Conservation (phyloP, 495 filamentous ascomycete genomes). For the Aspergillus olivimuriae region DNA sequence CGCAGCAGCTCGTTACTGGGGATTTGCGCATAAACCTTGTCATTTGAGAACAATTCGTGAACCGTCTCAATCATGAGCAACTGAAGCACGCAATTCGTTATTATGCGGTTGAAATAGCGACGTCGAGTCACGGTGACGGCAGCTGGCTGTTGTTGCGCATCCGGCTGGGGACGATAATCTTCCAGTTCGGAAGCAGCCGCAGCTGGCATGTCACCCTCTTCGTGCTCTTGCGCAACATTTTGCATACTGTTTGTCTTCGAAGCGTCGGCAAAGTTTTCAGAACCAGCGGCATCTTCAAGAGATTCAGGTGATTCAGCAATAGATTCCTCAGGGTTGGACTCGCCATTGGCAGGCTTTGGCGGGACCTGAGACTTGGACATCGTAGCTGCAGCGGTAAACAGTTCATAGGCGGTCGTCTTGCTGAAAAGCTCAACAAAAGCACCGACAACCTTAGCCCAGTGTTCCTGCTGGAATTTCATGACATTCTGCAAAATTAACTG, state of each 20-base stretch:
- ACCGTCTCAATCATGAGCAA: slow-evolving; percentile 99
- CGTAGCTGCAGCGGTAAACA: slow-evolving; percentile 80
- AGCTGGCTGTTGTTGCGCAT: slow-evolving; percentile 72
- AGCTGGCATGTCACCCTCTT: slow-evolving; percentile 33
- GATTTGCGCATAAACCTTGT: slow-evolving; percentile 89
- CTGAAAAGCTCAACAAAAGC: slow-evolving; percentile 94
- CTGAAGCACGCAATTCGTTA: slow-evolving; percentile 96
- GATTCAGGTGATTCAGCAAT: slow-evolving; percentile 13
- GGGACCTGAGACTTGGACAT: slow-evolving; percentile 28
- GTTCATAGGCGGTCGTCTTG: slow-evolving; percentile 85
- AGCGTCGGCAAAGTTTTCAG: slow-evolving; percentile 37
- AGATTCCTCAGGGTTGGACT: slow-evolving; percentile 23
- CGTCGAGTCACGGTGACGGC: slow-evolving; percentile 87
- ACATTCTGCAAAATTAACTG: slow-evolving; percentile 95
- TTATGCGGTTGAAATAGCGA: slow-evolving; percentile 99
- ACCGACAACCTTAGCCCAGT: slow-evolving; percentile 91
- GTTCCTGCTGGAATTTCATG: slow-evolving; percentile 73
- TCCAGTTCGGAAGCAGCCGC: slow-evolving; percentile 57
- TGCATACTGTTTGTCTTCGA: slow-evolving; percentile 58
- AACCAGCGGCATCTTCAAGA: slow-evolving; percentile 12
- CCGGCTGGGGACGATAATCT: slow-evolving; percentile 71
- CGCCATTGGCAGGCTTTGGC: slow-evolving; percentile 27
- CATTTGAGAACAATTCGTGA: slow-evolving; percentile 95
- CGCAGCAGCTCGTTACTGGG: slow-evolving; percentile 82
- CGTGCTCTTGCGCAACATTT: slow-evolving; percentile 32